Conservation (phyloP, 495 filamentous ascomycete species). For the Penicillium macrosclerotiorum region DNA sequence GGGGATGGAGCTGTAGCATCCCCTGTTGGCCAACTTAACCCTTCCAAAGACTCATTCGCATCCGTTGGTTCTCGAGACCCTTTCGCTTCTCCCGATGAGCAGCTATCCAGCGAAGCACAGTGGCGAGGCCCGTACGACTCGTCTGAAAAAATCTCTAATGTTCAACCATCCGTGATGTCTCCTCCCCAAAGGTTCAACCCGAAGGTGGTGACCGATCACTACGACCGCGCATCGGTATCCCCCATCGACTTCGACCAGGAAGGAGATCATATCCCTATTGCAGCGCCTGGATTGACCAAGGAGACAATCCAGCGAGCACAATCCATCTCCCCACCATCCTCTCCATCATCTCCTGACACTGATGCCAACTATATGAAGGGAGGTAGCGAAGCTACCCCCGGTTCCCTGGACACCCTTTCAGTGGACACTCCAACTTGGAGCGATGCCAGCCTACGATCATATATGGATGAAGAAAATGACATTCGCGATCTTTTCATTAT, state of each 20-base stretch:
- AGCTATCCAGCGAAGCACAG: constrained; percentile 24
- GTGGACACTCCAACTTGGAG: constrained; percentile 65
- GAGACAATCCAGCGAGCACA: constrained; percentile 64
- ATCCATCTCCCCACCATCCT: constrained; percentile 58
- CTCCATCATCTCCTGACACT: constrained; percentile 64
- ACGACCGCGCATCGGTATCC: constrained; percentile 58
- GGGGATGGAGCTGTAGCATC: constrained; percentile 19
- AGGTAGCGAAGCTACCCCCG: constrained; percentile 30
- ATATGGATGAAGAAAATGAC: constrained; percentile 89
- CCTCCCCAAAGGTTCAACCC: constrained; percentile 35
- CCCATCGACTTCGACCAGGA: constrained; percentile 67
- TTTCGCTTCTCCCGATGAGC: constrained; percentile 28
- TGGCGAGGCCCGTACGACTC: constrained; percentile 16
- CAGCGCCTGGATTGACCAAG: constrained; percentile 57
- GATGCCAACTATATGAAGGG: constrained; percentile 40
- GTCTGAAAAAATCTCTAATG: constrained; percentile 5
- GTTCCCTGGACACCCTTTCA: constrained; percentile 42
- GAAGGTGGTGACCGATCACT: constrained; percentile 43
- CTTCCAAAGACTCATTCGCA: constrained; percentile 31
- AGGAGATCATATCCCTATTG: constrained; percentile 28
- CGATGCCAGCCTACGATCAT: constrained; percentile 77
- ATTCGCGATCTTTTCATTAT: constrained; percentile 87
- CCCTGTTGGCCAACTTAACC: constrained; percentile 15
- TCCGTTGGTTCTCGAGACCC: constrained; percentile 20
- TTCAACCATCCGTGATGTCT: constrained; percentile 28